Conservation (phyloP, 2,329 filamentous ascomycete species). For the Aspergillus sojae region DNA sequence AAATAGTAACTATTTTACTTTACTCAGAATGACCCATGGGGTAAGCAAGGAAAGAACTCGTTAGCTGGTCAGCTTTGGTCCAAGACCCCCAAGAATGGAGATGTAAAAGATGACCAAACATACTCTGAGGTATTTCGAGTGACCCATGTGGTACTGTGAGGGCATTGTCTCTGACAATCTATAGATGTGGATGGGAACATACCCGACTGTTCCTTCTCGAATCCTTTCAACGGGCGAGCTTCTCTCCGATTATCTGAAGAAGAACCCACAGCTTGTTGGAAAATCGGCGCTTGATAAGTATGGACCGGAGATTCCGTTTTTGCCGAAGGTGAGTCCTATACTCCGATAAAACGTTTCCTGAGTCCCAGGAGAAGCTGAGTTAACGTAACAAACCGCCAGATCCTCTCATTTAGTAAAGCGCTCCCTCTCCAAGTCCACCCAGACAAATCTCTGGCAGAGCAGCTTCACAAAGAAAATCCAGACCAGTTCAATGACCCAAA, state of each 20-base stretch:
- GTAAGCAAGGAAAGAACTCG: conserved; percentile 67
- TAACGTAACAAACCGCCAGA: conserved; percentile 36
- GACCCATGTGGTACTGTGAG: not conserved
- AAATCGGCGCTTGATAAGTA: conserved; percentile 63
- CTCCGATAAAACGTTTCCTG: not conserved
- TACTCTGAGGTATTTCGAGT: conserved; percentile 61
- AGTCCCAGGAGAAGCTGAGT: not conserved
- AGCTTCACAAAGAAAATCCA: conserved; percentile 67
- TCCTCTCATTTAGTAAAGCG: conserved; percentile 74
- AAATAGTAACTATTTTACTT: not conserved
- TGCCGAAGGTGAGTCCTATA: conserved; percentile 61
- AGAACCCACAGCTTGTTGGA: conserved; percentile 66
- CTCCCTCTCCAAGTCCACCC: conserved; percentile 76
- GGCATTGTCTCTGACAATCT: not conserved
- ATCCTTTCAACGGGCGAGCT: conserved; percentile 64
- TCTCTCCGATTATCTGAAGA: conserved; percentile 66
- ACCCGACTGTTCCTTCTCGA: conserved; percentile 69
- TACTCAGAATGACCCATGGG: conserved; percentile 67
- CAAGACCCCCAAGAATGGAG: conserved; percentile 64
- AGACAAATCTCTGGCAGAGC: conserved; percentile 66
- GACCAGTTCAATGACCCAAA: conserved; percentile 70
- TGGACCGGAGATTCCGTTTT: conserved; percentile 68
- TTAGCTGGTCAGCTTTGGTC: conserved; percentile 67
- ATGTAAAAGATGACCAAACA: conserved; percentile 64
- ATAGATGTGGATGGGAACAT: conserved; percentile 75